Conservation (phyloP, 1,139 yeast species). For the Suzukiozyma palmioleophila region DNA sequence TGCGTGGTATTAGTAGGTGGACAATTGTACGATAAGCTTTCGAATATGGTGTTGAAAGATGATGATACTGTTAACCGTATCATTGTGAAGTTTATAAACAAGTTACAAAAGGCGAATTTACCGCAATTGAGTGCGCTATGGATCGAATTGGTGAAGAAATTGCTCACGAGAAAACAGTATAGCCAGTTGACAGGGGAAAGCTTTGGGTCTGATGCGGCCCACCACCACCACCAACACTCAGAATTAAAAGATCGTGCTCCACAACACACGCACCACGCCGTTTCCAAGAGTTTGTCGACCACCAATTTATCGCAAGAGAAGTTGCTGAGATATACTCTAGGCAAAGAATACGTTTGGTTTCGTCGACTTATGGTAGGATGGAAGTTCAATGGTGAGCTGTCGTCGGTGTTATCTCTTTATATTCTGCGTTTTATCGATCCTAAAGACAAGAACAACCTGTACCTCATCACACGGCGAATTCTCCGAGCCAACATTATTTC, state of each 20-base stretch:
- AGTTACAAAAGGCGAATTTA: slow-evolving; percentile 7
- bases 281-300: not conserved
- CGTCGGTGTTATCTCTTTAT: slow-evolving; percentile 11
- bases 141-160: slow-evolving; percentile 2
- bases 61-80: slow-evolving; percentile 10
- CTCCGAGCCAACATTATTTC: slow-evolving; percentile 18
- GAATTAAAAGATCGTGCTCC: not conserved
- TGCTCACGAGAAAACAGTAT: slow-evolving; percentile 3
- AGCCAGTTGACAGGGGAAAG: slow-evolving; percentile 3
- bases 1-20: slow-evolving; percentile 13
- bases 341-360: slow-evolving; percentile 31
- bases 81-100: slow-evolving; percentile 8
- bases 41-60: slow-evolving; percentile 6
- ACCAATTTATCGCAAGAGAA: slow-evolving; percentile 1
- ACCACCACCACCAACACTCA: not conserved
- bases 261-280: not conserved
- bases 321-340: slow-evolving; percentile 1
- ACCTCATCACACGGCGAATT: slow-evolving; percentile 17
- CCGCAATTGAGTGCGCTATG: not conserved
- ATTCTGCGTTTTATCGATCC: slow-evolving; percentile 10
- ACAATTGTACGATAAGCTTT: slow-evolving; percentile 9
- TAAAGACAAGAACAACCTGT: slow-evolving; percentile 9
- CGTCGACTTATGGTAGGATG: slow-evolving; percentile 23
- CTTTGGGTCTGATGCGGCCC: not conserved
- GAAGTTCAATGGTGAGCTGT: slow-evolving; percentile 16